Conservation (phyloP, 2,329 filamentous ascomycete species). For the Rosellinia necatrix region DNA sequence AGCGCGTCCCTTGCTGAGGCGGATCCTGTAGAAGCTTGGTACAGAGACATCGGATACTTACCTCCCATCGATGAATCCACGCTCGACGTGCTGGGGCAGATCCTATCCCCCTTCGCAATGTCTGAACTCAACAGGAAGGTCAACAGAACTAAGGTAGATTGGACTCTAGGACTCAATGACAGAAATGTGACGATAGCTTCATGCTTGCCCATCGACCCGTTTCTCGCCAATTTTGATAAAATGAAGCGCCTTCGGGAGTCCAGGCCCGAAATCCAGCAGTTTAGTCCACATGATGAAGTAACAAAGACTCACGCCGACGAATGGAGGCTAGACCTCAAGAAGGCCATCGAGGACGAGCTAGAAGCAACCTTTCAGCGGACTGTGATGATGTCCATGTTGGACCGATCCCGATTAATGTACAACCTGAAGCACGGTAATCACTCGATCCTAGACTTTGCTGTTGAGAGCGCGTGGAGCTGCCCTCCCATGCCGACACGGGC, state of each 20-base stretch:
- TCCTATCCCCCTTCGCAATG: slow-evolving; percentile 6
- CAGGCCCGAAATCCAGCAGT: not conserved
- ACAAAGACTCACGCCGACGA: not conserved
- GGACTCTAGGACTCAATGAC: not conserved
- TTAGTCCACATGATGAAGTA: slow-evolving; percentile 1
- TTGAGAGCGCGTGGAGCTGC: slow-evolving; percentile 4
- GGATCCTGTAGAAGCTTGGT: slow-evolving; percentile 9
- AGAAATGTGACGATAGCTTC: slow-evolving; percentile 2
- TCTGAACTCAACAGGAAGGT: not conserved
- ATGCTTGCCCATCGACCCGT: slow-evolving; percentile 1
- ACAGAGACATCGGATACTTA: slow-evolving; percentile 1
- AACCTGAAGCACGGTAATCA: not conserved
- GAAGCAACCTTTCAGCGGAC: slow-evolving; percentile 3
- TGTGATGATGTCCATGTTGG: slow-evolving; percentile 10
- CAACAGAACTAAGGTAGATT: not conserved
- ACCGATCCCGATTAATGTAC: slow-evolving; percentile 6
- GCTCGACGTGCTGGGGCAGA: slow-evolving; percentile 3
- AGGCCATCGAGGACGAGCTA: not conserved
- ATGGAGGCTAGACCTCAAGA: slow-evolving; percentile 1
- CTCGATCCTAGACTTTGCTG: slow-evolving; percentile 1
- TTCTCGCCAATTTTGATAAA: not conserved
- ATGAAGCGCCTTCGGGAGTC: not conserved
- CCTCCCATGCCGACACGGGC: slow-evolving; percentile 5
- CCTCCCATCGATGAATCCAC: not conserved
- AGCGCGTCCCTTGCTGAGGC: not conserved